Evolutionary conservation across 202 grass and related monocot species (phyloP).

Genomic region (Zoysia matrella): DNA sequence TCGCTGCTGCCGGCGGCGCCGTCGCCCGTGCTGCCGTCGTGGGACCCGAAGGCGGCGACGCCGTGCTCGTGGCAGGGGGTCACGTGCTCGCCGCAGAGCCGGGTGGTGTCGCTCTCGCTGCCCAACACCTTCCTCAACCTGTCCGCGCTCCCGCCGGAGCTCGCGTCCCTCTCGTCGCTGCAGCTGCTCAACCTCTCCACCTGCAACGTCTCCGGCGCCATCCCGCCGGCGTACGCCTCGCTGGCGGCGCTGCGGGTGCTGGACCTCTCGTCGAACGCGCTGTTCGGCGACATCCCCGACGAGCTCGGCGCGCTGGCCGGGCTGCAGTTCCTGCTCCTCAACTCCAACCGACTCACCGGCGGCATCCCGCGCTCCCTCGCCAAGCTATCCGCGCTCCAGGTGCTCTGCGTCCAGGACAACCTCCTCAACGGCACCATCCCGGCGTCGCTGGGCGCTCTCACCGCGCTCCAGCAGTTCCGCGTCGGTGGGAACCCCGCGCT

Average conservation of each 20-base stretch:
- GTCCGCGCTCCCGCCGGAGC: constrained; percentile 57
- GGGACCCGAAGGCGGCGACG: constrained; percentile 63
- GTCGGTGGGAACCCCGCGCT: no score
- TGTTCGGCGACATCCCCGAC: constrained; percentile 57
- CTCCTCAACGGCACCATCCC: constrained; percentile 88
- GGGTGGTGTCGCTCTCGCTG: constrained; percentile 83
- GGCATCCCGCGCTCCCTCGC: constrained; percentile 72
- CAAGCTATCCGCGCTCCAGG: constrained; percentile 73
- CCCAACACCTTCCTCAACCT: constrained; percentile 97
- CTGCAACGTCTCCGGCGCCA: constrained; percentile 77
- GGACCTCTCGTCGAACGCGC: constrained; percentile 92
- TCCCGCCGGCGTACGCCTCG: constrained; percentile 59
- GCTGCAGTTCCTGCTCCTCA: constrained; percentile 87
- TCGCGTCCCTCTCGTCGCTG: constrained; percentile 73
- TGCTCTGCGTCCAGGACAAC: constrained; percentile 97
- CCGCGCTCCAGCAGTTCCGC: no score
- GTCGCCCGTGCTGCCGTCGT: constrained; percentile 70
- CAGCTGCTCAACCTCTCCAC: constrained; percentile 93
- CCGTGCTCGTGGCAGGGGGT: constrained; percentile 95
- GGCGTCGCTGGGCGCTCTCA: constrained; percentile 67
- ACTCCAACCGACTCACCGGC: constrained; percentile 77
- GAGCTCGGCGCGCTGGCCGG: constrained; percentile 58
- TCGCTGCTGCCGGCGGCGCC: constrained; percentile 62
- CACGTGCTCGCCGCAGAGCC: constrained; percentile 82
- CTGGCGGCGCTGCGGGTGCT: constrained; percentile 76